These are phyloP conservation scores for Naganishia onofrii DNA, from an alignment of 768 basidiomycete species.

Conservation along the genomic window DNA sequence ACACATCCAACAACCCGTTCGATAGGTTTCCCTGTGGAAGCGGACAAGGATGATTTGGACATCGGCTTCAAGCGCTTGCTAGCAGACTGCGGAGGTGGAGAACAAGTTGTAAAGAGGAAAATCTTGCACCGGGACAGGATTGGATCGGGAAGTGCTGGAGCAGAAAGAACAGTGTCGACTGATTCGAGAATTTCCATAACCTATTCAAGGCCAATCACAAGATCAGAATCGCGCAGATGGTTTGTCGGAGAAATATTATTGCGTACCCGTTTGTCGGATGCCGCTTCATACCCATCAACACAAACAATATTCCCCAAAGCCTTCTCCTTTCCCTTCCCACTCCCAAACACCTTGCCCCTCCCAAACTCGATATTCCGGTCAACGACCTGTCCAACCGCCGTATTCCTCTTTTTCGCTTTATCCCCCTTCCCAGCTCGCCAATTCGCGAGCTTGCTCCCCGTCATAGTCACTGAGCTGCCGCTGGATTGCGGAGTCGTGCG, in stretches of 20 bases:
- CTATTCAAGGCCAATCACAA: conserved; percentile 26
- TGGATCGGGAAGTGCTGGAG: conserved; percentile 41
- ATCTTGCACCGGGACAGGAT: conserved; percentile 47
- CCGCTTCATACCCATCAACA: conserved; percentile 16
- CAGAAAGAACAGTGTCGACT: conserved; percentile 48
- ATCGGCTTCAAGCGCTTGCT: conserved; percentile 18
- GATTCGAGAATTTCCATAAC: conserved; percentile 45
- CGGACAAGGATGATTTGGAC: conserved; percentile 8
- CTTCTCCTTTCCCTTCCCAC: conserved; percentile 34
- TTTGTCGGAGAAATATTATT: neutral
- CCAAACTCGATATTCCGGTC: conserved; percentile 32
- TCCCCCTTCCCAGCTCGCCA: conserved; percentile 11
- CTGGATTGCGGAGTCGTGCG: conserved; percentile 18
- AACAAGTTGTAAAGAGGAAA: conserved; percentile 45
- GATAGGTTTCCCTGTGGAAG: conserved; percentile 1
- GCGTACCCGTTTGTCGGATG: conserved; percentile 4
- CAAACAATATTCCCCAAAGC: conserved; percentile 8
- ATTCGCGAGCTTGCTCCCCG: neutral
- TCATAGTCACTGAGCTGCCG: conserved; percentile 19
- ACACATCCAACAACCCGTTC: conserved; percentile 47
- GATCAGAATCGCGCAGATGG: neutral
- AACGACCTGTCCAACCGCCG: conserved; percentile 18
- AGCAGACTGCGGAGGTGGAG: conserved; percentile 35
- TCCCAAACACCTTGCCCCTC: conserved; percentile 31
- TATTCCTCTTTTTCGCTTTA: conserved; percentile 29